Base-by-base conservation (phyloP, 2,329 filamentous ascomycete species). In the Penicillium sp. region DNA sequence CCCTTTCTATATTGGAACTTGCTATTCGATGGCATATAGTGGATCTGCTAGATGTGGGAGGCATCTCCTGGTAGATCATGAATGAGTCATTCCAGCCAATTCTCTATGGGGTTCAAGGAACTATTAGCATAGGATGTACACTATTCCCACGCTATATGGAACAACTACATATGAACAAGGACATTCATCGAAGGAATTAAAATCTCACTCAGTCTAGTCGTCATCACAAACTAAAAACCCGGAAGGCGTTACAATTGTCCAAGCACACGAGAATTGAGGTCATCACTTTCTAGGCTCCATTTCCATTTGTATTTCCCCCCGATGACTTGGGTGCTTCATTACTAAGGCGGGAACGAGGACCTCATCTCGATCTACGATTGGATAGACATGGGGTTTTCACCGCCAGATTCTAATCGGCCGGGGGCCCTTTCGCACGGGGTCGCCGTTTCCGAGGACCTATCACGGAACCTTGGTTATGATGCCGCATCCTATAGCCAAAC, bases 401-500 rank as follows among this genome's bases (percentile, higher is more conserved):
- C 63, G 63, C 63, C 57, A 66, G 55, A 63, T 45, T 19, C 23
- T 26, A 35, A 23, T 25, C 27, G 43, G 21, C 50, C n/a, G 33
- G 48, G 48, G 50, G 13, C 37, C 26, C 13, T 42, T 33, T 43
- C 52, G 39, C 44, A 55, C 50, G 57, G 58, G 50, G 50, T 46
- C 57, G 56, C 60, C 60, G 58, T 45, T 27, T 46, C 44, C 25
- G 27, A 55, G 62, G 35, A 26, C 61, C 61, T 63, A 64, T 63
- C 56, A 64, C 37, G 50, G 23, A 16, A 42, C 31, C 9, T 29
- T 42, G 33, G 25, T 8, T n/a, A 11, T 49, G 48, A 39, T 39
- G 33, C 48, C 33, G 48, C 48, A 14, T 50, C 39, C 29, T 39
- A 35, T 37, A 31, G 33, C 37, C 42, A 62, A 58, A 62, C 58